Conservation (phyloP, 495 filamentous ascomycete genomes). For the Pyrenula aspistea region DNA sequence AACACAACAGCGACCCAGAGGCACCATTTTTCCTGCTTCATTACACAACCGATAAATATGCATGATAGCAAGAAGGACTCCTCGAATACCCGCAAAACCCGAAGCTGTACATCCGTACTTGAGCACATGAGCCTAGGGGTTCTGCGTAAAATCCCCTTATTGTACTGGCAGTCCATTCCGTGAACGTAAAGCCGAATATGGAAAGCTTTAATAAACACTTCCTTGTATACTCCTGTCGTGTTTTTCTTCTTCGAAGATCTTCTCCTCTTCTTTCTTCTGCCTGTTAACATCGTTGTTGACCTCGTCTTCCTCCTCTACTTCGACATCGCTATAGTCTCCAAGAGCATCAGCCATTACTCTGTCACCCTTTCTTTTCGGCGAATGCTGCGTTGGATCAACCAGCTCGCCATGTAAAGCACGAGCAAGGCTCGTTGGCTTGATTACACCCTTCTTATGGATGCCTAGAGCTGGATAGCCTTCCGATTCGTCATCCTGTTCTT, state of each 20-base stretch:
- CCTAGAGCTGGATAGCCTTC: not conserved
- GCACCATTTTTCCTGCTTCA: no score
- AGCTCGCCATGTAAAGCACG: not conserved
- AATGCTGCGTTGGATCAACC: not conserved
- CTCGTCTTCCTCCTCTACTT: slow-evolving; percentile 5
- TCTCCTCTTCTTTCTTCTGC: not conserved
- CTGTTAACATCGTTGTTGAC: not conserved
- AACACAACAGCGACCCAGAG: no score
- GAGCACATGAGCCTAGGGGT: no score
- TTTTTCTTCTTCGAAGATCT: not conserved
- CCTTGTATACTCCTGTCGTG: not conserved
- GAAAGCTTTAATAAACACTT: not conserved
- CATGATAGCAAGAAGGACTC: no score
- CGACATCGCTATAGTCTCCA: slow-evolving; percentile 16
- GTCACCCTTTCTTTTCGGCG: not conserved
- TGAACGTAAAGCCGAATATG: no score
- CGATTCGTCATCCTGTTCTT: not conserved
- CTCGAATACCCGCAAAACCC: no score
- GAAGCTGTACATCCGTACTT: no score
- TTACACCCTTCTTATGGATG: not conserved
- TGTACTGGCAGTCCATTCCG: no score
- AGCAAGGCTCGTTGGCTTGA: not conserved
- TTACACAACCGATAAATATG: no score
- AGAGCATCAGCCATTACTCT: slow-evolving; percentile 15
- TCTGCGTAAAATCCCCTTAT: no score